Base-by-base conservation (phyloP, 2,329 filamentous ascomycete species). In the Botrytis medusae region DNA sequence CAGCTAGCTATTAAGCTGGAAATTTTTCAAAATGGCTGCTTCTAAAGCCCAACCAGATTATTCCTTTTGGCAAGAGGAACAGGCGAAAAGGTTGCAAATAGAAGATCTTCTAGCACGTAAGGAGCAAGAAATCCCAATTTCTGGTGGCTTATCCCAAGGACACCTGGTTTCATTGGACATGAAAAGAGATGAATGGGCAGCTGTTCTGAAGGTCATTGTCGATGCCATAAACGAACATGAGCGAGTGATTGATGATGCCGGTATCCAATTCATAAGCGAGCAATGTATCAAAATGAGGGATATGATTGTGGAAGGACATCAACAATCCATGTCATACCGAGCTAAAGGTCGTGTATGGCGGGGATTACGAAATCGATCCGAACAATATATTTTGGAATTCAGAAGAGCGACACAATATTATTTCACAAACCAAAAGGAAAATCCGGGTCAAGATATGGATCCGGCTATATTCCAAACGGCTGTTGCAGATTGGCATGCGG, bases 311-410 rank as follows among this genome's bases (percentile, higher is more conserved):
- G 40, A 20, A 16, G 25, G 48, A 42, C 65, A 69, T 69, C 34
- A 57, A 8, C 25, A 57, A 32, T 12, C 65, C 3, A 29, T 69
- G 18, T 51, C 37, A 12, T 76, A 70, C 72, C 42, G 76, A 73
- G 9, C 78, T 77, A 76, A 72, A 78, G 70, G 57, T 77, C 29
- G 57, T 51, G 25, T 76, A 77, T 74, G 62, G 69, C 18, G 69
- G 73, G 54, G 73, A 2, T 62, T 60, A 40, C 68, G 68, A 20
- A 70, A 70, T 46, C 51, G 68, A 34, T 60, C 68, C 18, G 68
- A 70, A 25, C 51, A 70, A 37, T 70, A 70, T 20, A 25, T 70
- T n/a, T 29, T 60, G 22, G 57, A 62, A 9, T 70, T 70, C 34
- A 40, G 68, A n/a, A n/a, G 68, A 44, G 68, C 68, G 1, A 70